A percentile compares a stretch with the other conserved stretches of the same genome.
phyloP scores from a whole-genome alignment of 441 rosid genomes.

The Jatropha podagrica region DNA sequence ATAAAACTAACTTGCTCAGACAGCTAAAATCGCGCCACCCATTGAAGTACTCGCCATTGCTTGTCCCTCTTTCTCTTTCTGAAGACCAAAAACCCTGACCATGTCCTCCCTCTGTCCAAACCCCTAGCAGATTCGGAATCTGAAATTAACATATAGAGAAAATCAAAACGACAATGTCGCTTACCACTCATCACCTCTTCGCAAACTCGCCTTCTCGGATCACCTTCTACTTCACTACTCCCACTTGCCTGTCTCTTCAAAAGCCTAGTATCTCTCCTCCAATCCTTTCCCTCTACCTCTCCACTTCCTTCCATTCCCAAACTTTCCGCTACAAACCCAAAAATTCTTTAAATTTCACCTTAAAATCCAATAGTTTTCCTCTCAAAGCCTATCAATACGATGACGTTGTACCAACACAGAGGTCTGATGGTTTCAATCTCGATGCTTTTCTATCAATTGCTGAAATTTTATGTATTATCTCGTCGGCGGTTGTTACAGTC shows the following conservation, averaged over 20 bases:
- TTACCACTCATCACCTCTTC: slow-evolving; percentile 43
- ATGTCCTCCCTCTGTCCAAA: slow-evolving; percentile 21
- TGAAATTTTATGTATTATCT: slow-evolving; percentile 57
- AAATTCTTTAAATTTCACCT: slow-evolving; percentile 8
- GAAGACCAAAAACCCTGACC: neutral
- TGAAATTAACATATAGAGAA: neutral
- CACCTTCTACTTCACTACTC: slow-evolving; percentile 35
- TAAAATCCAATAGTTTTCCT: slow-evolving; percentile 17
- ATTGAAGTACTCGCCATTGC: slow-evolving; percentile 33
- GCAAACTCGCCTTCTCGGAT: slow-evolving; percentile 35
- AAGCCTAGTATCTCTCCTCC: slow-evolving; percentile 32
- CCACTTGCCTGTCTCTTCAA: slow-evolving; percentile 15
- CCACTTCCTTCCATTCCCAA: slow-evolving; percentile 7
- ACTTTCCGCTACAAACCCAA: slow-evolving; percentile 19
- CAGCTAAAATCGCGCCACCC: slow-evolving; percentile 18
- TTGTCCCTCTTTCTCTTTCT: neutral
- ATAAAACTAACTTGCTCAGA: slow-evolving; percentile 15
- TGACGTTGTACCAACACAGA: slow-evolving; percentile 23
- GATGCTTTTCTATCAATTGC: slow-evolving; percentile 52
- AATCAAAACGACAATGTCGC: slow-evolving; percentile 41
- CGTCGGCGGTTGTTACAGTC: slow-evolving; percentile 50
- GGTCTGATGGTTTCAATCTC: slow-evolving; percentile 31
- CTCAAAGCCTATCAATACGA: slow-evolving; percentile 40
- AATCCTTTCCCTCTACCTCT: slow-evolving; percentile 27
- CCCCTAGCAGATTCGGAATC: slow-evolving; percentile 5